Conservation (phyloP, 345 rosid species). For the Draba incana region DNA sequence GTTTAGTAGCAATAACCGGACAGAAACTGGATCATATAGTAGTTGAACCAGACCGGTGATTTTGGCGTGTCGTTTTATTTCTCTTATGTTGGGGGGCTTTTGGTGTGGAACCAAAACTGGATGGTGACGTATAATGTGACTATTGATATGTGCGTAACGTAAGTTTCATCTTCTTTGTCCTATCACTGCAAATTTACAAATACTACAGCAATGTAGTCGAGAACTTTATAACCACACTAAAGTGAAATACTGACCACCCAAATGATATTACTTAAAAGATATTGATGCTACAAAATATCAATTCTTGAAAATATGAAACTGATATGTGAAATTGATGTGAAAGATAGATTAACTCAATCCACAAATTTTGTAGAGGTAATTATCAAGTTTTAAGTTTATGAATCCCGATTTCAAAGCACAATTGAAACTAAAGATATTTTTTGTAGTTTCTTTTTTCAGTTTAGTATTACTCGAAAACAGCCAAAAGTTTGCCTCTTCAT, state of each 20-base stretch:
- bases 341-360: too few relatives aligned
- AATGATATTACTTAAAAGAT: too few relatives aligned
- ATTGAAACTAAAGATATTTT: too few relatives aligned
- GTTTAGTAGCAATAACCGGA: slow-evolving; percentile 2
- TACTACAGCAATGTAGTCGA: not conserved
- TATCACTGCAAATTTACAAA: slow-evolving; percentile 13
- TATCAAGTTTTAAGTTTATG: too few relatives aligned
- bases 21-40: not conserved
- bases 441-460: too few relatives aligned
- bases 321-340: not conserved
- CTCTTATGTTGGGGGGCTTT: not conserved
- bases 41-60: slow-evolving; percentile 10
- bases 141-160: not conserved
- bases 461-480: not conserved
- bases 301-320: not conserved
- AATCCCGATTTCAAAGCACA: too few relatives aligned
- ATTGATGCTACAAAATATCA: too few relatives aligned
- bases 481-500: slow-evolving; percentile 10
- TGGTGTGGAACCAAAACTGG: too few relatives aligned
- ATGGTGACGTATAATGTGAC: too few relatives aligned
- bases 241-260: not conserved
- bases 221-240: not conserved
- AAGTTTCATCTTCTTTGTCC: not conserved
- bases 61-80: slow-evolving; percentile 26
- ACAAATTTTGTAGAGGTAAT: too few relatives aligned